Percentiles rank a stretch among this genome's conserved stretches.
phyloP scores from a whole-genome alignment of 2,329 filamentous ascomycete species.

The Podosphaera xanthii region DNA sequence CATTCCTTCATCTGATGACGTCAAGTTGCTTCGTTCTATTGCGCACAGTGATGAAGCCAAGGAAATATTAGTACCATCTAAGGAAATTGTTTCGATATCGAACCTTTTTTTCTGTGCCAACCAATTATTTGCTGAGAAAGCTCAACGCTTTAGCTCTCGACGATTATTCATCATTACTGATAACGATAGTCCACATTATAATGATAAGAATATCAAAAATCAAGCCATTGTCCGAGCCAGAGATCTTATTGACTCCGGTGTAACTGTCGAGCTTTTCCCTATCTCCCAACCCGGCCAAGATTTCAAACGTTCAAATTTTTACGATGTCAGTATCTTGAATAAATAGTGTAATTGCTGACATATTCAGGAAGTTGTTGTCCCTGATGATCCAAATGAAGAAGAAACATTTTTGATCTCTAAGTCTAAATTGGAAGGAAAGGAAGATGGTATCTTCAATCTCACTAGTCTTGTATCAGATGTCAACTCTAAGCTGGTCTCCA shows the following conservation, averaged over 20 bases:
- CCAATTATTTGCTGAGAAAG: constrained; percentile 85
- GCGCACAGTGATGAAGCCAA: constrained; percentile 54
- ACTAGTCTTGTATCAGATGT: constrained; percentile 68
- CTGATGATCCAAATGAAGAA: constrained; percentile 41
- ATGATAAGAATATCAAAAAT: constrained; percentile 48
- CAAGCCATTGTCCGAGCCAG: constrained; percentile 73
- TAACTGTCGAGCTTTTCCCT: constrained; percentile 80
- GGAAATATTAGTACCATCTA: constrained; percentile 44
- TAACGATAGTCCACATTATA: constrained; percentile 62
- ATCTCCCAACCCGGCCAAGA: constrained; percentile 46
- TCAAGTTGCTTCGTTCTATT: constrained; percentile 53
- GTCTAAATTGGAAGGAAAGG: constrained; percentile 35
- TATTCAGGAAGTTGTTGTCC: constrained; percentile 69
- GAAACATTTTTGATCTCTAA: constrained; percentile 29
- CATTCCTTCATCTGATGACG: constrained; percentile 65
- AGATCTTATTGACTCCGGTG: constrained; percentile 82
- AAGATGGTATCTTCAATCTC: constrained; percentile 57
- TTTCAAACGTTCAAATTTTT: constrained; percentile 74
- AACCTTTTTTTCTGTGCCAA: constrained; percentile 89
- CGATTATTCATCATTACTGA: constrained; percentile 92
- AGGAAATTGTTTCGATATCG: constrained; percentile 54
- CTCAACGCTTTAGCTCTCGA: constrained; percentile 79
- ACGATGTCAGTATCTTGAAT: constrained; percentile 40
- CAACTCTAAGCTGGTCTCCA: constrained; percentile 71
- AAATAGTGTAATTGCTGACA: constrained; percentile 6